These are phyloP conservation scores for Turnera subulata DNA, from an alignment of 345 rosid species.

Conservation along the genomic window DNA sequence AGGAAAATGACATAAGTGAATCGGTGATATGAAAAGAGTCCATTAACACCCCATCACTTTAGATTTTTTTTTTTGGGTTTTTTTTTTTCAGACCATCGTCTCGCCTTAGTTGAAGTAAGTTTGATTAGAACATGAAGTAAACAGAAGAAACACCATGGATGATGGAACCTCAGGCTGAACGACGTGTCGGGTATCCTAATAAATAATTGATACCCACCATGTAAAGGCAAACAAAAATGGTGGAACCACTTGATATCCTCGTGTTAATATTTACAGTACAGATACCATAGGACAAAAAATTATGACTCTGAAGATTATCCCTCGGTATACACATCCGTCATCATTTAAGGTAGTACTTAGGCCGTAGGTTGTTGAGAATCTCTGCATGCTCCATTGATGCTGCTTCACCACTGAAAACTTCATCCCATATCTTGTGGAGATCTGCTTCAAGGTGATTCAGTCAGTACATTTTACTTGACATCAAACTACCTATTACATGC, in stretches of 20 bases:
- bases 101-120: too few relatives aligned
- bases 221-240: not conserved
- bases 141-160: not conserved
- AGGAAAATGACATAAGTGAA: too few relatives aligned
- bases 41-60: too few relatives aligned
- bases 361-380: constrained; percentile 48
- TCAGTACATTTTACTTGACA: constrained; percentile 3
- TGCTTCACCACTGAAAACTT: constrained; percentile 56
- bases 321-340: constrained; percentile 5
- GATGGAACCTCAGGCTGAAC: not conserved
- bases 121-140: not conserved
- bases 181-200: not conserved
- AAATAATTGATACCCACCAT: not conserved
- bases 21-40: too few relatives aligned
- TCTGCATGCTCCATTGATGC: constrained; percentile 58
- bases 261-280: not conserved
- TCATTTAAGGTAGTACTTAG: constrained; percentile 42
- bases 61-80: too few relatives aligned
- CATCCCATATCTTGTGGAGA: constrained; percentile 67
- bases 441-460: constrained; percentile 40
- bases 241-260: not conserved
- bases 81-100: too few relatives aligned
- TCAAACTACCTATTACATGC: too few relatives aligned
- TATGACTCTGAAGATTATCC: not conserved
- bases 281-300: not conserved